These are phyloP conservation scores for Chlorella ohadii DNA, from an alignment of 139 green algal species.

Conservation along the genomic window DNA sequence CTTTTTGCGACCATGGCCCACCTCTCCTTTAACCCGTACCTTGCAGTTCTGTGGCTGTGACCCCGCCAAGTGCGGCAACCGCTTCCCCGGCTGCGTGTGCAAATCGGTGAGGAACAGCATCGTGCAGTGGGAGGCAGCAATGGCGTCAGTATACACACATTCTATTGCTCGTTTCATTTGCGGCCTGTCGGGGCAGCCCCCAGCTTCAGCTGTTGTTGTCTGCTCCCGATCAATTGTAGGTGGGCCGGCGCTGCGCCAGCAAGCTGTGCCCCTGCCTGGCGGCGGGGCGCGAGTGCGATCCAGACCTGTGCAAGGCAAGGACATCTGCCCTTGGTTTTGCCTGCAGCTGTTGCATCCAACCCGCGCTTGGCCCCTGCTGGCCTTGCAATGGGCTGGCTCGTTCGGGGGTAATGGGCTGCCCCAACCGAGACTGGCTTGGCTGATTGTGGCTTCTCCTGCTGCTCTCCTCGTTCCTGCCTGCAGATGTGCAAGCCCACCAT, in stretches of 20 bases:
- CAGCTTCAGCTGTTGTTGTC: not conserved
- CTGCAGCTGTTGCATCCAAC: no score
- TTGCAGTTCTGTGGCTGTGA: constrained; percentile 70
- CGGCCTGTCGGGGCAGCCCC: not conserved
- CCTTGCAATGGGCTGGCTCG: no score
- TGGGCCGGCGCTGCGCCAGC: constrained; percentile 49
- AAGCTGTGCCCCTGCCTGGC: constrained; percentile 82
- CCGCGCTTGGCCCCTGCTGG: not conserved
- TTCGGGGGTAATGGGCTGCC: no score
- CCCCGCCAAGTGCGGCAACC: constrained; percentile 42
- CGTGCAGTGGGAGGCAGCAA: no score
- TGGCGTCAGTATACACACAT: no score
- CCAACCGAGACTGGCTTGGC: not conserved
- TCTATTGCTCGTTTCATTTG: not conserved
- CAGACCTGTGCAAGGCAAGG: constrained; percentile 77
- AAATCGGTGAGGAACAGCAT: constrained; percentile 28
- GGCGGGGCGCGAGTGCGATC: constrained; percentile 89
- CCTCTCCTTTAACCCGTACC: no score
- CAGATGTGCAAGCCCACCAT: constrained; percentile 38
- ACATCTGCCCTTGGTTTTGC: no score
- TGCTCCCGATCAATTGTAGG: not conserved
- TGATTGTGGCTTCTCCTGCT: not conserved
- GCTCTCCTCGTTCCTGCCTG: not conserved
- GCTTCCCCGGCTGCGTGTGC: constrained; percentile 87
- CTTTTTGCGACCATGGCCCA: no score